A percentile compares a stretch with the other conserved stretches of the same genome.
These are phyloP conservation scores for Fusarium sp. DNA, from an alignment of 2,329 filamentous ascomycete genomes.

Conservation along the genomic window DNA sequence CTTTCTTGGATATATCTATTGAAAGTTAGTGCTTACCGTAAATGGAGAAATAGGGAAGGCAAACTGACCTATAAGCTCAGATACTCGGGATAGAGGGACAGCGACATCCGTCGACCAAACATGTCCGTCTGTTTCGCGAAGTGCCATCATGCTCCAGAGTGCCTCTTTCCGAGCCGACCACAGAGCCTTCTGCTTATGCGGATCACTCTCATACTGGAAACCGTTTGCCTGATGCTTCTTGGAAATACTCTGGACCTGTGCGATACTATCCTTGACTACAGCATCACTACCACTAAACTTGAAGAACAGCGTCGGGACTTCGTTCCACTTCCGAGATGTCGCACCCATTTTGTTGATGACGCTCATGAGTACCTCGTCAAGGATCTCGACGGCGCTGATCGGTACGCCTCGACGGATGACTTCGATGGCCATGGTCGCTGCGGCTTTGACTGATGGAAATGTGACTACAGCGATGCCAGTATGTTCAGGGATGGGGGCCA, in stretches of 20 bases:
- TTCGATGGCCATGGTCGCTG: constrained; percentile 75
- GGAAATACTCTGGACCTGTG: constrained; percentile 59
- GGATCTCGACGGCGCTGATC: constrained; percentile 81
- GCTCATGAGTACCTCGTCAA: constrained; percentile 88
- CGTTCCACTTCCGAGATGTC: constrained; percentile 75
- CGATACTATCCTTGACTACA: constrained; percentile 79
- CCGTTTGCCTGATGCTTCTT: not conserved
- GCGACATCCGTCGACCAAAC: constrained; percentile 79
- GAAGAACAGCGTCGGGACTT: constrained; percentile 82
- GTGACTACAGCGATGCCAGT: constrained; percentile 81
- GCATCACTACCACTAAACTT: constrained; percentile 83
- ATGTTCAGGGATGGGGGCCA: constrained; percentile 78
- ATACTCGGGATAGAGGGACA: constrained; percentile 77
- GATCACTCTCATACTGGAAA: constrained; percentile 72
- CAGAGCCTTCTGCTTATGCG: constrained; percentile 75
- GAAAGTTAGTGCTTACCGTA: rapidly evolving
- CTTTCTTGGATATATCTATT: constrained; percentile 81
- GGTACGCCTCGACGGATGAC: constrained; percentile 79
- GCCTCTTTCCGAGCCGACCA: constrained; percentile 88
- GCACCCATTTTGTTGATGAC: constrained; percentile 80
- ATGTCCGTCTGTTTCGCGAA: constrained; percentile 73
- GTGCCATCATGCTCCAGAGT: constrained; percentile 79
- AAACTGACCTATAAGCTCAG: constrained; percentile 65
- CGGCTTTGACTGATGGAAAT: constrained; percentile 79
- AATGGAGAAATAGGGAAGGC: rapidly evolving